A percentile compares a stretch with the other conserved stretches of the same genome.
phyloP scores from a whole-genome alignment of 345 rosid genomes.

The Syzygium oleosum region DNA sequence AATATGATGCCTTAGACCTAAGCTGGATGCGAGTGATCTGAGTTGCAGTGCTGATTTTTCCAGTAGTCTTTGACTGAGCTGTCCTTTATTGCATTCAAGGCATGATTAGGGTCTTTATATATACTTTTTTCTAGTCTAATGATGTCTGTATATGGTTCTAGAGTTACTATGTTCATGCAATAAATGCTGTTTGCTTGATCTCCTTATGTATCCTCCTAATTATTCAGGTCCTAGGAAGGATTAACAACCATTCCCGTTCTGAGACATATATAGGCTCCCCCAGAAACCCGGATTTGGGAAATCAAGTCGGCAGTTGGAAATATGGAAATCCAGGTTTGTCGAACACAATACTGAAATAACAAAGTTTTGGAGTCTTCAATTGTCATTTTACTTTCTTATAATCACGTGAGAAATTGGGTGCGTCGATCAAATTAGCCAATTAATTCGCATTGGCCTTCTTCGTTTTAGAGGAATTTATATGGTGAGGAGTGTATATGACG shows the following conservation, averaged over 20 bases:
- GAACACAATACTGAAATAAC: not conserved
- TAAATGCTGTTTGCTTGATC: not conserved
- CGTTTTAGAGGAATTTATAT: not conserved
- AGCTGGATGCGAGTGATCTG: not conserved
- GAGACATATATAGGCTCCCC: constrained; percentile 17
- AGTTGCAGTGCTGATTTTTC: not conserved
- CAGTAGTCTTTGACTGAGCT: not conserved
- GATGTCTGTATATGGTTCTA: not conserved
- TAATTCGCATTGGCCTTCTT: not conserved
- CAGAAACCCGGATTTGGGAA: constrained; percentile 23
- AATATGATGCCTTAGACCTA: not conserved
- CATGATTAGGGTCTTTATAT: not conserved
- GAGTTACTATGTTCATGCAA: not conserved
- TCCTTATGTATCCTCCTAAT: not conserved
- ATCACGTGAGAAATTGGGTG: not conserved
- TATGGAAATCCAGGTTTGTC: constrained; percentile 38
- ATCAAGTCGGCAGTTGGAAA: constrained; percentile 31
- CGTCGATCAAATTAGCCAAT: not conserved
- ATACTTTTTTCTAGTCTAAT: not conserved
- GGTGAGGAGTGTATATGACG: not conserved
- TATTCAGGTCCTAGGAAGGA: constrained; percentile 22
- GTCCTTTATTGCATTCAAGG: not conserved
- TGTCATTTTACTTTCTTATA: not conserved
- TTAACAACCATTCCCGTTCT: constrained; percentile 3
- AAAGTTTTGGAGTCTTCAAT: not conserved